These are phyloP conservation scores for Colletotrichum trifolii DNA, from an alignment of 2,329 filamentous ascomycete genomes.

Conservation along the genomic window DNA sequence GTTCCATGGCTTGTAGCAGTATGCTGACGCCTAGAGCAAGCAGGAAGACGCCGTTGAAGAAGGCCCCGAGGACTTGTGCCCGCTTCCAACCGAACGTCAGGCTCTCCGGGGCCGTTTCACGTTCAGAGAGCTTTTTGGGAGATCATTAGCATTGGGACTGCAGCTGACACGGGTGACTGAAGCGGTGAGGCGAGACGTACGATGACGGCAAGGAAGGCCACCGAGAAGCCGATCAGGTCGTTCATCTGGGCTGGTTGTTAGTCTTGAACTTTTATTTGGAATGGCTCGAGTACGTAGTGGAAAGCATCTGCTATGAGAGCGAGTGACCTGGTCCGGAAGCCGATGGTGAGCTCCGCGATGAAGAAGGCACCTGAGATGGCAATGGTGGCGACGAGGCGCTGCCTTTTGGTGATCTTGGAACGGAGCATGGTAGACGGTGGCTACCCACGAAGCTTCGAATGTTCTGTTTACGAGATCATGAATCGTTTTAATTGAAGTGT, in stretches of 20 bases:
- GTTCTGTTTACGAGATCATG: too few species aligned
- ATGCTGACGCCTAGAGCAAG: slow-evolving; percentile 79
- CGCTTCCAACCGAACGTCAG: slow-evolving; percentile 83
- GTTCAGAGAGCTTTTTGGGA: slow-evolving; percentile 63
- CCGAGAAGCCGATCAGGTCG: slow-evolving; percentile 75
- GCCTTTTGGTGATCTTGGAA: slow-evolving; percentile 50
- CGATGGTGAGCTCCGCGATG: slow-evolving; percentile 66
- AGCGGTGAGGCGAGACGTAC: slow-evolving; percentile 51
- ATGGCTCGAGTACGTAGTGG: slow-evolving; percentile 69
- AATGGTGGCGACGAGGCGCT: slow-evolving; percentile 60
- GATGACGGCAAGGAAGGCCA: slow-evolving; percentile 72
- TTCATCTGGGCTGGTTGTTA: slow-evolving; percentile 63
- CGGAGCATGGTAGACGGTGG: slow-evolving; percentile 30
- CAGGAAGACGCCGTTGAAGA: slow-evolving; percentile 84
- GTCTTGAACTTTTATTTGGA: not conserved
- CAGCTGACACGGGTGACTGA: not conserved
- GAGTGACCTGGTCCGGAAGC: slow-evolving; percentile 77
- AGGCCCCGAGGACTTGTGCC: slow-evolving; percentile 77
- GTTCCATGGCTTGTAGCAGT: slow-evolving; percentile 77
- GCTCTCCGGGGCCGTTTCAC: slow-evolving; percentile 64
- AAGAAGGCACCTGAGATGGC: slow-evolving; percentile 63
- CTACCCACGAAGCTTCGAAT: not conserved
- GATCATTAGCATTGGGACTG: not conserved
- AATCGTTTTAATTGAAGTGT: not conserved
- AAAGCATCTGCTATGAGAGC: slow-evolving; percentile 82